Conservation (phyloP, 2,329 filamentous ascomycete species). For the Rhinocladiella similis region DNA sequence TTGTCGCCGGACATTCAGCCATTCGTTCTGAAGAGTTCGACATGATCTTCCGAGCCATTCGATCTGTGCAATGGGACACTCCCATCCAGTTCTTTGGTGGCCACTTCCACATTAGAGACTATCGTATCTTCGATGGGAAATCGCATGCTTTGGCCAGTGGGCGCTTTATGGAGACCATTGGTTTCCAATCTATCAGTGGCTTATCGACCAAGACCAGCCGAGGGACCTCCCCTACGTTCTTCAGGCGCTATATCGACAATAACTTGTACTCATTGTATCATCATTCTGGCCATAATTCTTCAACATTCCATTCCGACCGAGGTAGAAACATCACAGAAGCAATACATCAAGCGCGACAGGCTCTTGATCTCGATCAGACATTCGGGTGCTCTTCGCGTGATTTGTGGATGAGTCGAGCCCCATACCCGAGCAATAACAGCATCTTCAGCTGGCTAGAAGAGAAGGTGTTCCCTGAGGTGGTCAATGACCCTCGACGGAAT, state of each 20-base stretch:
- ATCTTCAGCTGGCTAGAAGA: conserved; percentile 80
- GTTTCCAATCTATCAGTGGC: conserved; percentile 84
- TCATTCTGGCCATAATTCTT: conserved; percentile 71
- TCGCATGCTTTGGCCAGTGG: conserved; percentile 82
- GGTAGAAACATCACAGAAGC: conserved; percentile 70
- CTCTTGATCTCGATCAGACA: conserved; percentile 68
- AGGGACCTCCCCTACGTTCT: conserved; percentile 58
- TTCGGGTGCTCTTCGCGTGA: conserved; percentile 82
- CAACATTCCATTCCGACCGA: conserved; percentile 72
- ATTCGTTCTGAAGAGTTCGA: conserved; percentile 78
- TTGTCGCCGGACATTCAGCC: conserved; percentile 83
- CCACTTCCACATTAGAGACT: conserved; percentile 86
- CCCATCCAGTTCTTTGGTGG: conserved; percentile 93
- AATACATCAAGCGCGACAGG: conserved; percentile 69
- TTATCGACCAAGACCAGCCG: conserved; percentile 45
- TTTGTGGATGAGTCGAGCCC: conserved; percentile 77
- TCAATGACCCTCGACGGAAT: conserved; percentile 58
- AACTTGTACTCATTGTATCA: conserved; percentile 82
- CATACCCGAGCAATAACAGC: conserved; percentile 71
- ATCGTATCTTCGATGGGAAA: conserved; percentile 73
- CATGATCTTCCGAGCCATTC: conserved; percentile 74
- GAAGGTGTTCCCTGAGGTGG: conserved; percentile 68
- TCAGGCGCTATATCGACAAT: conserved; percentile 87
- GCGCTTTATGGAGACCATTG: conserved; percentile 91
- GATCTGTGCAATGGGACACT: conserved; percentile 72